A percentile compares a stretch with the other conserved stretches of the same genome.
Conservation (phyloP, 768 basidiomycete genomes). For the Gloeostereum incarnatum region DNA sequence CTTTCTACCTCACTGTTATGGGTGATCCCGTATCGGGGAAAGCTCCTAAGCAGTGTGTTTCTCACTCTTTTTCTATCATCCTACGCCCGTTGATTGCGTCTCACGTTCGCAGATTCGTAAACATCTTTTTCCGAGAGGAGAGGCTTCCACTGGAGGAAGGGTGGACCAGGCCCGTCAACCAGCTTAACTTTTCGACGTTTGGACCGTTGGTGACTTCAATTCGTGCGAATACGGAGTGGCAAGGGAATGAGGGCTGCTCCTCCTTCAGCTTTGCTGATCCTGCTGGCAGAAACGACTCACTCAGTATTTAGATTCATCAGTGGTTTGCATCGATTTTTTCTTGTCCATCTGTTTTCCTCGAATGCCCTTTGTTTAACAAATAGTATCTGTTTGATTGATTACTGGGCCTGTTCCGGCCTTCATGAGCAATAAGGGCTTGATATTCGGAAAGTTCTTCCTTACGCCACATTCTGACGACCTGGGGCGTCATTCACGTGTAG, state of each 20-base stretch:
- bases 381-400: too few relatives aligned
- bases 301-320: too few relatives aligned
- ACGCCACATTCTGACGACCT: too few relatives aligned
- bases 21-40: constrained; percentile 10
- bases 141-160: constrained; percentile 10
- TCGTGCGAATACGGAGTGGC: background rate
- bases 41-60: constrained; percentile 8
- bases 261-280: background rate
- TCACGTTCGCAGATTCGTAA: constrained; percentile 7
- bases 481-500: too few relatives aligned
- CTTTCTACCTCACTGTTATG: constrained; percentile 8
- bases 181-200: background rate
- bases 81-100: background rate
- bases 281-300: background rate
- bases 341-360: too few relatives aligned
- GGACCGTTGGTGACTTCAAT: background rate
- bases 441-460: too few relatives aligned
- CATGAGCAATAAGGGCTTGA: too few relatives aligned
- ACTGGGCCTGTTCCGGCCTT: too few relatives aligned
- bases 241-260: background rate
- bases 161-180: constrained; percentile 2
- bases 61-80: background rate
- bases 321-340: too few relatives aligned
- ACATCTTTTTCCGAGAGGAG: constrained; percentile 12
- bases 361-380: too few relatives aligned